Evolutionary conservation across 139 green algal genomes (phyloP).

Genomic region (Ettlia oleoabundans): DNA sequence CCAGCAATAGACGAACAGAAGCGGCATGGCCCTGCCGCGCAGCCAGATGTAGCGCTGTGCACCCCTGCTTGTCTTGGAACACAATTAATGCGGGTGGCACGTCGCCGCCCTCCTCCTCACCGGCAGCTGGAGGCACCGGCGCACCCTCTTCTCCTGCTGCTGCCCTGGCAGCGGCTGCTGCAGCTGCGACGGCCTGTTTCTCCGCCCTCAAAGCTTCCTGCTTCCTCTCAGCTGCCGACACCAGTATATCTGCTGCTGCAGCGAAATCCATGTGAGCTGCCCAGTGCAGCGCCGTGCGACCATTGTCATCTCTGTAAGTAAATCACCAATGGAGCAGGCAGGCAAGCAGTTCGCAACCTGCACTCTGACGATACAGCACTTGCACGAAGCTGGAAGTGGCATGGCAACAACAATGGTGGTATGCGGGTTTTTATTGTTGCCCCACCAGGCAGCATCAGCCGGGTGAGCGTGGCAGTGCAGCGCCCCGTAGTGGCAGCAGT

Average conservation of each 20-base stretch:
- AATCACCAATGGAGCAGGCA: too few species aligned
- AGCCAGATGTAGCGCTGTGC: conserved; percentile 74
- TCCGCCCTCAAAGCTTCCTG: neutral
- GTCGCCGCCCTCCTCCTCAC: neutral
- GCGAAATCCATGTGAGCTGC: conserved; percentile 62
- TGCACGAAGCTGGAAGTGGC: too few species aligned
- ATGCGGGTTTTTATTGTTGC: too few species aligned
- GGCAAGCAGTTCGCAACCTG: too few species aligned
- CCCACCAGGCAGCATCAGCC: too few species aligned
- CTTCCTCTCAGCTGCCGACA: conserved; percentile 35
- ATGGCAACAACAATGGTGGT: too few species aligned
- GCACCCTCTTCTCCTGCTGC: neutral
- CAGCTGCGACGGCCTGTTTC: neutral
- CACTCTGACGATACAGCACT: too few species aligned
- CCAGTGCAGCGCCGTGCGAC: conserved; percentile 82
- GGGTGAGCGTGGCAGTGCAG: too few species aligned
- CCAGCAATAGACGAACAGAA: conserved; percentile 33
- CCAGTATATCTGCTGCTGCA: conserved; percentile 39
- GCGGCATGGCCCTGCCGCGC: conserved; percentile 48
- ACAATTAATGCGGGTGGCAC: conserved; percentile 22
- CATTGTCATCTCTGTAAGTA: conserved; percentile 79
- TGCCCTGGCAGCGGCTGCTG: conserved; percentile 4
- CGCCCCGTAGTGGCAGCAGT: too few species aligned
- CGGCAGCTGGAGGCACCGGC: neutral
- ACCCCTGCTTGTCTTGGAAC: conserved; percentile 74